Base-by-base conservation (phyloP, 495 filamentous ascomycete species). In the Neurospora tetraspora region DNA sequence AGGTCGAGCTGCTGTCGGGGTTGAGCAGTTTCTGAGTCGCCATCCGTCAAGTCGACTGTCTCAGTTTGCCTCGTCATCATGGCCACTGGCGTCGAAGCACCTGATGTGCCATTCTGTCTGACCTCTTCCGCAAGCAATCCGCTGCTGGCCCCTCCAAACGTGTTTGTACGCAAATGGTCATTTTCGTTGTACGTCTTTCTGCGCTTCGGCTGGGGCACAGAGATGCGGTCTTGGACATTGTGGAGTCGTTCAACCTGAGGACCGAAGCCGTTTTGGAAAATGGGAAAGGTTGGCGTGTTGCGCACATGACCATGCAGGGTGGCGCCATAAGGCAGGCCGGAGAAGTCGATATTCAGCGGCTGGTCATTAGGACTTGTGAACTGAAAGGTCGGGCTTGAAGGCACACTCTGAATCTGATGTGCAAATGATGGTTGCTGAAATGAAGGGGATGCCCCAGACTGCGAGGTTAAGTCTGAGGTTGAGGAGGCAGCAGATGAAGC, bases 11-110 rank as follows among this genome's bases (percentile, higher is more conserved):
- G 90, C 84, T 40, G 88, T 87, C 7, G 71, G 61, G 40, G 91
- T 91, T 61, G 78, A 3, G 87, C 69, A 16, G 90, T 83, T 43
- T 88, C 87, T 6, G 71, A 70, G 43, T 92, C 91, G 36, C 85
- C 86, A 18, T 84, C 83, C 4, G 91, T 93, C 76, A 93, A 78
- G 77, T 94, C 91, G 45, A 94, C 89, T 40, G 91, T 85, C 65
- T 81, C 82, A 5, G 72, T 16, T 4, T 73, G 71, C 45, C 68
- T 75, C 39, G 38, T 27, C 37, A 69, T 47, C 39, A 73, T 39
- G 2, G 61, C 39, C 6, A 53, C 76, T 43, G 71, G 76, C 74
- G 9, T 77, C 61, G 71, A 59, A 37, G 74, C 75, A 59, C 80
- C 84, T 59, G 90, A 86, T 74, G 80, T 76, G 71, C 79, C 80